Percentiles rank a stretch among this genome's conserved stretches.
Evolutionary conservation across 257 asterid species (phyloP).

Genomic region (Scutellaria baicalensis): DNA sequence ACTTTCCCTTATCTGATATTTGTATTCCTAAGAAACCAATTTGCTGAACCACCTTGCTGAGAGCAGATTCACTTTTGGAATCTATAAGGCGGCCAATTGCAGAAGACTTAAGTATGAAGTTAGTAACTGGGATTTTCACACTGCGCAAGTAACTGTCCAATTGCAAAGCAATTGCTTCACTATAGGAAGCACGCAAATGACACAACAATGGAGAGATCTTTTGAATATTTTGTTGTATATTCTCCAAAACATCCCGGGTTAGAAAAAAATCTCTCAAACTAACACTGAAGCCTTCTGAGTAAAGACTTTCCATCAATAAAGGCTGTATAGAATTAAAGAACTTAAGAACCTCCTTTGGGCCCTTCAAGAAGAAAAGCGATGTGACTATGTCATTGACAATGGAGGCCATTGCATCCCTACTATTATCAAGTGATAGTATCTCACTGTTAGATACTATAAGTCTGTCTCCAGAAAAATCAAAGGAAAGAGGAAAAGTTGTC

Average conservation of each 20-base stretch:
- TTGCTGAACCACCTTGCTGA: slow-evolving; percentile 89
- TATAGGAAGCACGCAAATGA: slow-evolving; percentile 42
- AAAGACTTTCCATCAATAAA: slow-evolving; percentile 72
- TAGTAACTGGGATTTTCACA: slow-evolving; percentile 51
- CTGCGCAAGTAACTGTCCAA: slow-evolving; percentile 53
- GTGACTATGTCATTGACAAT: slow-evolving; percentile 62
- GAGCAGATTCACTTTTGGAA: slow-evolving; percentile 87
- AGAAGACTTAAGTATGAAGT: slow-evolving; percentile 57
- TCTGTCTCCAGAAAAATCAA: slow-evolving; percentile 73
- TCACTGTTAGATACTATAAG: slow-evolving; percentile 46
- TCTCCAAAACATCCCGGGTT: slow-evolving; percentile 40
- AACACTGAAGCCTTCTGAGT: slow-evolving; percentile 70
- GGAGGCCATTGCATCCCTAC: slow-evolving; percentile 53
- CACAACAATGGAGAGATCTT: slow-evolving; percentile 38
- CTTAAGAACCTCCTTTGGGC: slow-evolving; percentile 68
- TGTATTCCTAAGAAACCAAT: slow-evolving; percentile 84
- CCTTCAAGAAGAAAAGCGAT: slow-evolving; percentile 74
- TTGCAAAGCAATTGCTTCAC: slow-evolving; percentile 56
- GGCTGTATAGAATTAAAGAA: slow-evolving; percentile 80
- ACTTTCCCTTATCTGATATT: slow-evolving; percentile 61
- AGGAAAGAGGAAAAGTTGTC: slow-evolving; percentile 57
- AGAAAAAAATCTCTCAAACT: slow-evolving; percentile 66
- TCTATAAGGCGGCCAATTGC: slow-evolving; percentile 67
- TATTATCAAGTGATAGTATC: slow-evolving; percentile 44
- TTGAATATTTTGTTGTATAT: slow-evolving; percentile 44